phyloP scores from a whole-genome alignment of 257 asterid species.

The Anisodus tanguticus region DNA sequence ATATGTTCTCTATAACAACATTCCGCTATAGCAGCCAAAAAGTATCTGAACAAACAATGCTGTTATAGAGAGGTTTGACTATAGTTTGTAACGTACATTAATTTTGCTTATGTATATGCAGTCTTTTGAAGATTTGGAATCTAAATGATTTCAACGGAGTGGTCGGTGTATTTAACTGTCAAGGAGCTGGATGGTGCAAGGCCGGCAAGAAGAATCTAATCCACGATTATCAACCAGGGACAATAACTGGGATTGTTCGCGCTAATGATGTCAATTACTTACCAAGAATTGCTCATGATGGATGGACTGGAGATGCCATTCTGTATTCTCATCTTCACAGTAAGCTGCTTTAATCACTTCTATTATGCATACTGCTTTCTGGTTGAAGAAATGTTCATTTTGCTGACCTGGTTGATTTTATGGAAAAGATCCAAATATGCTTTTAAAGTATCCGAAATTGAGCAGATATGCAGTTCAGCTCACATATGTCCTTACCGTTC shows the following conservation, averaged over 20 bases:
- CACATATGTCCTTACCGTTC: no score
- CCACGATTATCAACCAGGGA: constrained; percentile 69
- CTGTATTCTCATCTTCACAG: constrained; percentile 73
- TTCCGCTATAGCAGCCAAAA: no score
- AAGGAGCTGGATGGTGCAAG: constrained; percentile 88
- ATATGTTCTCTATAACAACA: no score
- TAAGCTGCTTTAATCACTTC: constrained; percentile 33
- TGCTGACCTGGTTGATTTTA: neutral
- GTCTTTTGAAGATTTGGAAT: constrained; percentile 86
- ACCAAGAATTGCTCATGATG: constrained; percentile 61
- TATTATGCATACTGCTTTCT: neutral
- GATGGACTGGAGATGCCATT: constrained; percentile 68
- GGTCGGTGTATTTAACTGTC: constrained; percentile 77
- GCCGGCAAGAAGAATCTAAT: constrained; percentile 71
- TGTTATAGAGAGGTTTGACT: no score
- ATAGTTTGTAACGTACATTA: neutral
- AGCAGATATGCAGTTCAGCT: no score
- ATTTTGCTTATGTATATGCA: constrained; percentile 34
- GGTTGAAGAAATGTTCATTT: neutral
- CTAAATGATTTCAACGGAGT: constrained; percentile 75
- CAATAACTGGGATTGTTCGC: constrained; percentile 63
- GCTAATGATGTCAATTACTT: constrained; percentile 76
- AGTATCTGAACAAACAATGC: no score
- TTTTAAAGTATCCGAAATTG: no score
- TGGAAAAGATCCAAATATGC: no score